phyloP scores from a whole-genome alignment of 2,329 filamentous ascomycete species.

The Colletotrichum sp. region DNA sequence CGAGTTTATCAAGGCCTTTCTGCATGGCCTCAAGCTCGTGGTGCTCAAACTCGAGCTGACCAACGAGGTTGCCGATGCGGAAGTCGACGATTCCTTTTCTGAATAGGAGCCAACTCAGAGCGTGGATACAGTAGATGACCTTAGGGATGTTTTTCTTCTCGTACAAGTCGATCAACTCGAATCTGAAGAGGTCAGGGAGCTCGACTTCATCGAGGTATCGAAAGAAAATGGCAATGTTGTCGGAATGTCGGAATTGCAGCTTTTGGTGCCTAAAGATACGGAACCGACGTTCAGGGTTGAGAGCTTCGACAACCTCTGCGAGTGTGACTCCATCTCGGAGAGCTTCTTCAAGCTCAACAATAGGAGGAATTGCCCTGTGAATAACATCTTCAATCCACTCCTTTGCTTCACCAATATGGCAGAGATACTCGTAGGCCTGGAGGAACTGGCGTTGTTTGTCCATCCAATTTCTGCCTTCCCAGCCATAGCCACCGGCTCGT shows the following conservation, averaged over 20 bases:
- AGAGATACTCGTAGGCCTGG: constrained; percentile 97
- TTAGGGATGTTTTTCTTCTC: constrained; percentile 99
- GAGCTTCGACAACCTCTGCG: constrained; percentile 89
- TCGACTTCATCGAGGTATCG: constrained; percentile 90
- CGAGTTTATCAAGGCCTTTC: constrained; percentile 94
- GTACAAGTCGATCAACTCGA: constrained; percentile 96
- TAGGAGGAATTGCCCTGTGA: constrained; percentile 83
- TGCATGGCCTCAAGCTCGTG: constrained; percentile 97
- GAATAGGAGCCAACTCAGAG: constrained; percentile 95
- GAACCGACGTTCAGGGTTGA: constrained; percentile 77
- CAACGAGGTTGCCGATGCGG: constrained; percentile 94
- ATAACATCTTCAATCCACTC: constrained; percentile 98
- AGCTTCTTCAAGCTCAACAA: constrained; percentile 92
- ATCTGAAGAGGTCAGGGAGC: constrained; percentile 92
- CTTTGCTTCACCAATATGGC: constrained; percentile 97
- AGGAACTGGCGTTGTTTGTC: constrained; percentile 96
- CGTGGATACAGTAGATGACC: constrained; percentile 98
- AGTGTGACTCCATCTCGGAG: constrained; percentile 91
- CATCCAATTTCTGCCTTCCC: constrained; percentile 95
- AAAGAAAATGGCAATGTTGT: constrained; percentile 98
- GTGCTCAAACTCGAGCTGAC: constrained; percentile 95
- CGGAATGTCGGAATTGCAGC: constrained; percentile 92
- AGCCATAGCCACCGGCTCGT: constrained; percentile 62
- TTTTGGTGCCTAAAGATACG: constrained; percentile 87
- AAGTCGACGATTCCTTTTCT: constrained; percentile 95